Percentiles rank a stretch among this genome's conserved stretches.
Conservation (phyloP, 768 basidiomycete genomes). For the Trametes gibbosa region DNA sequence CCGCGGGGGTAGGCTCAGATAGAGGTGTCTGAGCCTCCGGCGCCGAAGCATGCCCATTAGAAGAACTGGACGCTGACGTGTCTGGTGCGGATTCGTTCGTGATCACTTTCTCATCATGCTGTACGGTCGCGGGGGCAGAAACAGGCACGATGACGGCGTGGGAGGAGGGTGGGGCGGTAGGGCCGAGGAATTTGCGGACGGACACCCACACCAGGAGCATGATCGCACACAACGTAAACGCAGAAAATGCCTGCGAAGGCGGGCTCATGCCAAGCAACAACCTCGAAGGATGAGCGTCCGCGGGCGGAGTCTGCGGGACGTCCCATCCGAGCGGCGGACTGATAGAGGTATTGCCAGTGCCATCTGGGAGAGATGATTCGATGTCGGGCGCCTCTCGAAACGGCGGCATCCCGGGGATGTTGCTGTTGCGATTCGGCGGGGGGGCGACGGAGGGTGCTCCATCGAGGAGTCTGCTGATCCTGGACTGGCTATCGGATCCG, state of each 20-base stretch:
- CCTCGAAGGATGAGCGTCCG: not conserved
- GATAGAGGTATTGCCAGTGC: conserved; percentile 14
- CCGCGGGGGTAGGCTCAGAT: not conserved
- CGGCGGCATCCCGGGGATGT: conserved; percentile 15
- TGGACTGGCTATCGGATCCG: conserved; percentile 43
- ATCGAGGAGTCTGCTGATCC: conserved; percentile 54
- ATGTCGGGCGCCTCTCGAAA: conserved; percentile 7
- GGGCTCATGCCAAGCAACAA: conserved; percentile 8
- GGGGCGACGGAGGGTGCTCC: conserved; percentile 44
- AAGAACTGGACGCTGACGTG: not conserved
- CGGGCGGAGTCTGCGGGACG: not conserved
- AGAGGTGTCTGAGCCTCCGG: not conserved
- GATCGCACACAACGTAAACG: conserved; percentile 13
- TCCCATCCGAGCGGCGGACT: conserved; percentile 1
- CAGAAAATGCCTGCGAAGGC: conserved; percentile 10
- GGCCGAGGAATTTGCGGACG: conserved; percentile 10
- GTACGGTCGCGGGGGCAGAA: not conserved
- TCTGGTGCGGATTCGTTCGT: not conserved
- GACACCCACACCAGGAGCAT: conserved; percentile 12
- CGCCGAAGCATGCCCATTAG: not conserved
- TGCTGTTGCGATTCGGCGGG: conserved; percentile 24
- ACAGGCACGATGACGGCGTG: not conserved
- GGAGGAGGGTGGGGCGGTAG: not conserved
- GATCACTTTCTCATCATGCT: not conserved
- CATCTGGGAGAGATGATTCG: not conserved